Evolutionary conservation across 108 stramenopile genomes (phyloP).

Genomic region (Heterococcus sp.): DNA sequence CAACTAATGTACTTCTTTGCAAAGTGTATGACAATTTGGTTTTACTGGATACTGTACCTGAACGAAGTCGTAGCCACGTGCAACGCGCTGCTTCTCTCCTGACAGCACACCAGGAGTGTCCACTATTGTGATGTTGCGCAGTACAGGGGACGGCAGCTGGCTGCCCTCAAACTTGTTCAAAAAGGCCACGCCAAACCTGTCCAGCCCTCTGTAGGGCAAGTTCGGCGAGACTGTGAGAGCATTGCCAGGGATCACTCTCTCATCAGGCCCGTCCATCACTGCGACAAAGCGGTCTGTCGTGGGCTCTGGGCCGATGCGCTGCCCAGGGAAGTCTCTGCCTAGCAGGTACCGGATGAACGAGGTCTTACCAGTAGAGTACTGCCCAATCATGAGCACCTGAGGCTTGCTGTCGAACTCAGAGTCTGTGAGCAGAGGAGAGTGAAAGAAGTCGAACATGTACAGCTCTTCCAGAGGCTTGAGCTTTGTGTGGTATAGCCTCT

Average conservation of each 20-base stretch:
- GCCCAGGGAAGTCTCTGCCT: constrained; percentile 79
- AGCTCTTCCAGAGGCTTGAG: constrained; percentile 57
- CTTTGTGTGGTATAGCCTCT: constrained; percentile 54
- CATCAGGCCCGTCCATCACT: constrained; percentile 75
- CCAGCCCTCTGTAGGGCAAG: constrained; percentile 88
- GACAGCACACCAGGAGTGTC: constrained; percentile 97
- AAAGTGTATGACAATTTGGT: background rate
- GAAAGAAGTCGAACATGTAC: constrained; percentile 89
- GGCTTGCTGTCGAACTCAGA: constrained; percentile 98
- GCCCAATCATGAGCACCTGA: constrained; percentile 90
- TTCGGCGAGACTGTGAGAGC: constrained; percentile 75
- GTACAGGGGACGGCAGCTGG: constrained; percentile 55
- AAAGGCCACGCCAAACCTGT: constrained; percentile 94
- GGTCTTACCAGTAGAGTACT: constrained; percentile 96
- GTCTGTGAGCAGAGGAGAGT: constrained; percentile 89
- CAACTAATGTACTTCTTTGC: background rate
- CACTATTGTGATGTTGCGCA: constrained; percentile 87
- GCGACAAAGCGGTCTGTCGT: constrained; percentile 91
- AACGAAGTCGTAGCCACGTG: constrained; percentile 56
- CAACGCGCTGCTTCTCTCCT: constrained; percentile 90
- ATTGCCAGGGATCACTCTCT: constrained; percentile 85
- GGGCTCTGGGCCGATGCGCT: constrained; percentile 94
- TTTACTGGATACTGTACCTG: constrained; percentile 12
- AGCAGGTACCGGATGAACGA: constrained; percentile 49
- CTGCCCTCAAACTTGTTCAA: constrained; percentile 73